These are phyloP conservation scores for Aspergillus eucalypticola DNA, from an alignment of 2,329 filamentous ascomycete species.

Conservation along the genomic window DNA sequence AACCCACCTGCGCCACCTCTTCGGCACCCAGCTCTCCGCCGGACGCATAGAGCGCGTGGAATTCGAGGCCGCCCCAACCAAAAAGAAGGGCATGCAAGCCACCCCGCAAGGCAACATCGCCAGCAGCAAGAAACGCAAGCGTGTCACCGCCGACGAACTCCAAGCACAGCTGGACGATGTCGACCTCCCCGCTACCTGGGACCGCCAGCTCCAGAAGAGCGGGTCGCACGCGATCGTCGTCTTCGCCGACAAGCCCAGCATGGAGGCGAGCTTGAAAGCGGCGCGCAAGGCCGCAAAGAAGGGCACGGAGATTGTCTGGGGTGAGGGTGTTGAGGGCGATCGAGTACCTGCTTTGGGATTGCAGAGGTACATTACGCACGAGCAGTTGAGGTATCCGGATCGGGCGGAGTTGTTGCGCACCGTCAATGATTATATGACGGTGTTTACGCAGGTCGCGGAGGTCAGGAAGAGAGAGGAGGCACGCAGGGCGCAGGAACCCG, in stretches of 20 bases:
- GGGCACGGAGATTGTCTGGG: constrained; percentile 66
- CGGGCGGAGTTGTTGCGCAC: constrained; percentile 66
- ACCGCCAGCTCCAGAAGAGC: constrained; percentile 67
- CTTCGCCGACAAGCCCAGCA: constrained; percentile 79
- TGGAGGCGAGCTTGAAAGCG: constrained; percentile 76
- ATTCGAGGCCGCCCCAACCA: constrained; percentile 62
- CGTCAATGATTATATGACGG: constrained; percentile 82
- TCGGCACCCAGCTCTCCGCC: constrained; percentile 71
- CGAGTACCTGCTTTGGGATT: constrained; percentile 57
- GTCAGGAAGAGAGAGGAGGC: constrained; percentile 63
- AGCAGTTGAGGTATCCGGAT: constrained; percentile 70
- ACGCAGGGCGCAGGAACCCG: constrained; percentile 72
- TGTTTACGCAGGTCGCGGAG: constrained; percentile 70
- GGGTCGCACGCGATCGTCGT: constrained; percentile 78
- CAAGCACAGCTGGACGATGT: constrained; percentile 60
- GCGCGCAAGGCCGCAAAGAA: constrained; percentile 54
- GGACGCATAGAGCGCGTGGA: constrained; percentile 75
- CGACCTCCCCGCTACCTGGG: constrained; percentile 71
- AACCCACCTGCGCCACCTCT: constrained; percentile 72
- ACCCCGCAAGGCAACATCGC: constrained; percentile 26
- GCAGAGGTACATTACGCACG: constrained; percentile 61
- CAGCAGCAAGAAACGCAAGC: constrained; percentile 58
- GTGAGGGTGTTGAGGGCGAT: constrained; percentile 58
- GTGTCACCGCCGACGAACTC: constrained; percentile 50
- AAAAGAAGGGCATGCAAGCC: constrained; percentile 27